A percentile compares a stretch with the other conserved stretches of the same genome.
phyloP scores from a whole-genome alignment of 176 grass and related monocot species.

The Oryza brachyantha region DNA sequence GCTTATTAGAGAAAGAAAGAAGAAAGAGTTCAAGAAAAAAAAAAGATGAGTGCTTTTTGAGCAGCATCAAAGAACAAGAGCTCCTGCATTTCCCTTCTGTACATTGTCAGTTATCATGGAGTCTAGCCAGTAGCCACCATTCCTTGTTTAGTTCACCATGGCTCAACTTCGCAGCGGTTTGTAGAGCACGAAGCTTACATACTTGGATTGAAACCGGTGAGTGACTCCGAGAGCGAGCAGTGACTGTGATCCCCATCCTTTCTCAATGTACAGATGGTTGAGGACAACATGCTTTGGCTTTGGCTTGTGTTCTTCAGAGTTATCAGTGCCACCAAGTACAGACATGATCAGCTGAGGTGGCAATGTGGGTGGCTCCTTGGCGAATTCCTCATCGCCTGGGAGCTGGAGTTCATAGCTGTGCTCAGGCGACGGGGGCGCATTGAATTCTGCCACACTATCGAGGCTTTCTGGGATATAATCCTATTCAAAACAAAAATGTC shows the following conservation, averaged over 20 bases:
- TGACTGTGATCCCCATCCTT: constrained; percentile 74
- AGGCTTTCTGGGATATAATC: constrained; percentile 76
- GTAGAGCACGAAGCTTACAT: constrained; percentile 81
- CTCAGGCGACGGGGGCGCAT: constrained; percentile 69
- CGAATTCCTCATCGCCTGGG: constrained; percentile 62
- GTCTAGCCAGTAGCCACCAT: neutral
- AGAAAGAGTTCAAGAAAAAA: neutral
- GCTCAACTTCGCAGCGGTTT: constrained; percentile 64
- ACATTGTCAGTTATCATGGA: constrained; percentile 26
- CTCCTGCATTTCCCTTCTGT: constrained; percentile 19
- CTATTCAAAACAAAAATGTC: constrained; percentile 35
- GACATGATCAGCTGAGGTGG: constrained; percentile 62
- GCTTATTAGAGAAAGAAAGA: neutral
- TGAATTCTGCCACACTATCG: constrained; percentile 69
- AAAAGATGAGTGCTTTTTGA: neutral
- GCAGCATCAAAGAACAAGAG: neutral
- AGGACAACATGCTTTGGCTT: constrained; percentile 78
- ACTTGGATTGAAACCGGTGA: constrained; percentile 80
- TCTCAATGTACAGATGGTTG: constrained; percentile 88
- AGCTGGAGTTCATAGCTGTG: constrained; percentile 58
- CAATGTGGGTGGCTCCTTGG: constrained; percentile 73
- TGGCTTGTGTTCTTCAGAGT: neutral
- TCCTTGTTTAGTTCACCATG: neutral
- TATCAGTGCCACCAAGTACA: constrained; percentile 37
- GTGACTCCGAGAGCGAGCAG: constrained; percentile 76